phyloP scores from a whole-genome alignment of 1,284 basidiomycete genomes.

The Wallemia hederae region DNA sequence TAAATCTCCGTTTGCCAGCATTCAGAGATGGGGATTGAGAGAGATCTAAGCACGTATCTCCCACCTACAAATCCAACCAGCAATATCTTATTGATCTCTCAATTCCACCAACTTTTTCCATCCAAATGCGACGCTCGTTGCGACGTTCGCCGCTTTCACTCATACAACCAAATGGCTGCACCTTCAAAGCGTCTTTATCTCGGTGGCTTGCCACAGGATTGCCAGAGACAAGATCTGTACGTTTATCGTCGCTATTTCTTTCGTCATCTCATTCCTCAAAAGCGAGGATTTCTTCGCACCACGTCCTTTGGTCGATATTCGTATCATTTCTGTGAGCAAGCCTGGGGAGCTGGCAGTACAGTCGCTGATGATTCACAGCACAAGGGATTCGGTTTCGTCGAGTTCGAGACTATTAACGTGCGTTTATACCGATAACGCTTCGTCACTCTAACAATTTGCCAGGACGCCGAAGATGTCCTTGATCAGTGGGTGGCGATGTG shows the following conservation, averaged over 20 bases:
- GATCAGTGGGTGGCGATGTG: not conserved
- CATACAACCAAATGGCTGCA: not conserved
- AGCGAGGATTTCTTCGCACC: not conserved
- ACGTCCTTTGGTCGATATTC: not conserved
- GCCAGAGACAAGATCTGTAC: not conserved
- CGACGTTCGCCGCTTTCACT: not conserved
- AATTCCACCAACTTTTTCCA: not conserved
- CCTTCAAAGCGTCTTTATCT: not conserved
- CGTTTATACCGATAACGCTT: constrained; percentile 5
- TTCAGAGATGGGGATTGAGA: too few species aligned
- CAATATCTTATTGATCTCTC: too few species aligned
- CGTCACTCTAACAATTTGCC: constrained; percentile 1
- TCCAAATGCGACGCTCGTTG: not conserved
- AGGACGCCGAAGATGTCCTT: not conserved
- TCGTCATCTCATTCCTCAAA: not conserved
- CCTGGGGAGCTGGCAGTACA: not conserved
- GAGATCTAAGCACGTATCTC: too few species aligned
- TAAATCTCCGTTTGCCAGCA: too few species aligned
- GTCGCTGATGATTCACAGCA: not conserved
- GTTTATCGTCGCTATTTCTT: not conserved
- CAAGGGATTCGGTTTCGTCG: constrained; percentile 62
- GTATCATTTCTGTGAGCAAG: not conserved
- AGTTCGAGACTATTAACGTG: constrained; percentile 57
- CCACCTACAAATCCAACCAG: too few species aligned
- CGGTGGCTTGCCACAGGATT: not conserved